These are phyloP conservation scores for Backusella australiensis DNA, from an alignment of 192 early-diverging fungal species.

Conservation along the genomic window DNA sequence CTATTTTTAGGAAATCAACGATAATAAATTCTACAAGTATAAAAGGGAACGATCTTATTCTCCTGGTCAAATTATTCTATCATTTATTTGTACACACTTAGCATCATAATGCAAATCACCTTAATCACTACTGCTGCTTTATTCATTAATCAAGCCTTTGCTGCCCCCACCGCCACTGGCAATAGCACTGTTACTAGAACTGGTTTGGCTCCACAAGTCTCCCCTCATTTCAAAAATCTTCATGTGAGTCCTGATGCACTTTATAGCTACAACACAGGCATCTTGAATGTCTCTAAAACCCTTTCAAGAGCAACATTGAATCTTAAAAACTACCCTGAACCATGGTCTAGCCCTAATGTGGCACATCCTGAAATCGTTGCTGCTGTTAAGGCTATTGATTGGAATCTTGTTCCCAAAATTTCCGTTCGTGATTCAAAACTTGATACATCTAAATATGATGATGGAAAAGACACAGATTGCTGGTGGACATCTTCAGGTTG, in stretches of 20 bases:
- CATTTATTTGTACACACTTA: background rate
- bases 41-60: background rate
- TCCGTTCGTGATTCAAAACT: background rate
- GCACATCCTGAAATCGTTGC: slow-evolving; percentile 34
- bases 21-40: background rate
- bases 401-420: slow-evolving; percentile 35
- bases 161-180: background rate
- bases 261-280: slow-evolving; percentile 16
- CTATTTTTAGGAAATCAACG: background rate
- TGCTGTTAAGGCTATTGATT: slow-evolving; percentile 42
- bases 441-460: slow-evolving; percentile 4
- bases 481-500: slow-evolving; percentile 22
- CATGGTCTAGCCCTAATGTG: slow-evolving; percentile 26
- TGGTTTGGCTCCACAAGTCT: slow-evolving; percentile 19
- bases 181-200: background rate
- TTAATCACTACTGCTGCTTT: background rate
- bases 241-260: slow-evolving; percentile 18
- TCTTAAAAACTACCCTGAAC: slow-evolving; percentile 30
- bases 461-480: slow-evolving; percentile 10
- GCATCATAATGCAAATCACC: slow-evolving; percentile 5
- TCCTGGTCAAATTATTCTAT: background rate
- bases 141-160: background rate
- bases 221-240: slow-evolving; percentile 4
- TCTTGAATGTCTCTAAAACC: slow-evolving; percentile 5
- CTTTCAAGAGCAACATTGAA: slow-evolving; percentile 8